Evolutionary conservation across 805 yeast genomes (phyloP).

Genomic region (Kuraishia cidri): DNA sequence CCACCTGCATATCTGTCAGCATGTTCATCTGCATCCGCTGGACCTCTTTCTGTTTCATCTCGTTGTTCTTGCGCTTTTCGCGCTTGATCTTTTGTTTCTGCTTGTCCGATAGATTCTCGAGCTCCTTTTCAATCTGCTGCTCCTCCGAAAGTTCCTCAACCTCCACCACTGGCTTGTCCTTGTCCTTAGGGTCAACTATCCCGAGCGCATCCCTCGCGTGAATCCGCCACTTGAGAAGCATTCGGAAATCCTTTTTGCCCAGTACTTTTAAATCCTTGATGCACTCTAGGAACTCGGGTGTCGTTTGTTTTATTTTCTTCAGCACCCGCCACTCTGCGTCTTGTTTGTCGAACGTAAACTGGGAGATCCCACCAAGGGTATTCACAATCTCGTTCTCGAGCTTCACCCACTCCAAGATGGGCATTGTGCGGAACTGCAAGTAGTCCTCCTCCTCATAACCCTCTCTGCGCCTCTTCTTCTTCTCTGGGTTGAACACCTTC

Average conservation of each 20-base stretch:
- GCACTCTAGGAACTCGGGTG: slow-evolving; percentile 72
- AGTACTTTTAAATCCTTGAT: slow-evolving; percentile 87
- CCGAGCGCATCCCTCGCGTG: slow-evolving; percentile 75
- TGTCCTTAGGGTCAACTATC: slow-evolving; percentile 44
- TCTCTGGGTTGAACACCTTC: slow-evolving; percentile 90
- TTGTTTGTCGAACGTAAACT: slow-evolving; percentile 50
- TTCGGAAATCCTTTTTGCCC: slow-evolving; percentile 89
- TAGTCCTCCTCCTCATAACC: slow-evolving; percentile 97
- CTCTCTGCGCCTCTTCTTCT: slow-evolving; percentile 80
- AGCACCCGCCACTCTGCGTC: slow-evolving; percentile 69
- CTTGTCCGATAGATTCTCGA: slow-evolving; percentile 62
- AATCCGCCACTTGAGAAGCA: slow-evolving; percentile 80
- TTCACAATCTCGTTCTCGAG: slow-evolving; percentile 71
- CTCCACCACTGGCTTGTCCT: slow-evolving; percentile 44
- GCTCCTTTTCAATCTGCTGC: slow-evolving; percentile 80
- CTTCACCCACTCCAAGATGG: slow-evolving; percentile 73
- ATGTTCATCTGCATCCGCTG: slow-evolving; percentile 92
- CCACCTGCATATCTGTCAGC: slow-evolving; percentile 87
- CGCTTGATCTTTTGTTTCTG: slow-evolving; percentile 65
- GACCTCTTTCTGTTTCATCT: slow-evolving; percentile 78
- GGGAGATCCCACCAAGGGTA: slow-evolving; percentile 64
- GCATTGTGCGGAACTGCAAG: slow-evolving; percentile 57
- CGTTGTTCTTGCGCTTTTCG: slow-evolving; percentile 77
- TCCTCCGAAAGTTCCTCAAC: slow-evolving; percentile 77
- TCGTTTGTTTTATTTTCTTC: slow-evolving; percentile 67